Conservation (phyloP, 139 green algal species). For the Marvania coccoides region DNA sequence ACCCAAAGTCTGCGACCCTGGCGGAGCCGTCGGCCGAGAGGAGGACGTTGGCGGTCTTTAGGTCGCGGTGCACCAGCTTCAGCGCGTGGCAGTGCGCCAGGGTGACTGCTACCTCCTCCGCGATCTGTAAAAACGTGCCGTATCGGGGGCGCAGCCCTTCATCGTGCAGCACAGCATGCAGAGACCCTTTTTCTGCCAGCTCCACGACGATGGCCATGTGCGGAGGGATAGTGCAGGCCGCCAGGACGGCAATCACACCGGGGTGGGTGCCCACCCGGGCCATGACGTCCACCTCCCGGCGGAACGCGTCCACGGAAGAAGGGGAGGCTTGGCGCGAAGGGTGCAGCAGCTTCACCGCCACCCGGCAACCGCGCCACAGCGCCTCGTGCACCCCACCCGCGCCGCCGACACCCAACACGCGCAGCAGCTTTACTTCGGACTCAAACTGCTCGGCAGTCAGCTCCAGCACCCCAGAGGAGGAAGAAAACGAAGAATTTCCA, state of each 20-base stretch:
- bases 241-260: conserved; percentile 8
- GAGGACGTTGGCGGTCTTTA: conserved; percentile 22
- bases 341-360: conserved; percentile 26
- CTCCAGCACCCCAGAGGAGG: no score
- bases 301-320: neutral
- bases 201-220: conserved; percentile 15
- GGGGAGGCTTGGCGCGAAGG: neutral
- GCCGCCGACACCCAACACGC: conserved; percentile 10
- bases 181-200: neutral
- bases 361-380: neutral
- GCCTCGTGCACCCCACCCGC: conserved; percentile 8
- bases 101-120: conserved; percentile 10
- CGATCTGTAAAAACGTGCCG: conserved; percentile 13
- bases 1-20: conserved; percentile 25
- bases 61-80: conserved; percentile 22
- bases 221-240: conserved; percentile 8
- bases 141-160: conserved; percentile 9
- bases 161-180: conserved; percentile 5
- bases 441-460: neutral
- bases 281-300: conserved; percentile 23
- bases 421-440: conserved; percentile 7
- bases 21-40: neutral
- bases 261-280: neutral
- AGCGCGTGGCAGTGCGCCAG: conserved; percentile 19
- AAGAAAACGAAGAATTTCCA: no score